Evolutionary conservation across 208 protist genomes (phyloP).

Genomic region (Acanthamoeba culbertsoni): DNA sequence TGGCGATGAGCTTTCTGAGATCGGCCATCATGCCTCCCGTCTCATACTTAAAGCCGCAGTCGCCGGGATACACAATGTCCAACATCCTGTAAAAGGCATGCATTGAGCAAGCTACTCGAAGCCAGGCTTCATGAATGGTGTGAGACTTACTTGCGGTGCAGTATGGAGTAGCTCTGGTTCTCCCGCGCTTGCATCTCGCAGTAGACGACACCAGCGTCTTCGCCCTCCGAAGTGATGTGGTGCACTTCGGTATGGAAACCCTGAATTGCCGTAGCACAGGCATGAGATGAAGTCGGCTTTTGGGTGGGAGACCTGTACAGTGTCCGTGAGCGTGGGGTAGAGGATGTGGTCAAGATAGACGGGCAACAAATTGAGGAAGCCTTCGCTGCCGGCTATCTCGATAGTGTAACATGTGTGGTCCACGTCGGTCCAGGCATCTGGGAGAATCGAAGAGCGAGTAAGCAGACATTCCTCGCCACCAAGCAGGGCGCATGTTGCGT

Average conservation of each 20-base stretch:
- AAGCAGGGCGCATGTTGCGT: conserved; percentile 11
- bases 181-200: conserved; percentile 85
- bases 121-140: not conserved
- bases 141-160: conserved; percentile 8
- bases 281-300: not conserved
- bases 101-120: not conserved
- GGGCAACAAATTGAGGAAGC: conserved; percentile 82
- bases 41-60: conserved; percentile 73
- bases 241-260: conserved; percentile 85
- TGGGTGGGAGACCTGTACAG: not conserved
- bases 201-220: conserved; percentile 84
- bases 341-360: conserved; percentile 89
- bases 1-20: conserved; percentile 64
- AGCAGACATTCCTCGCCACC: not conserved
- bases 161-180: conserved; percentile 64
- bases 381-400: conserved; percentile 71
- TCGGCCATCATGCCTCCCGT: conserved; percentile 78
- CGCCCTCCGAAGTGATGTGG: conserved; percentile 79
- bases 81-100: not conserved
- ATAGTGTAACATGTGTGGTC: conserved; percentile 85
- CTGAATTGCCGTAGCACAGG: not conserved
- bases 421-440: conserved; percentile 84
- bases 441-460: not conserved
- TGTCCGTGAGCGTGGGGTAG: conserved; percentile 82
- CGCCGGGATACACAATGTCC: conserved; percentile 43